Conservation (phyloP, 495 filamentous ascomycete genomes). For the Mycothermus thermophilus region DNA sequence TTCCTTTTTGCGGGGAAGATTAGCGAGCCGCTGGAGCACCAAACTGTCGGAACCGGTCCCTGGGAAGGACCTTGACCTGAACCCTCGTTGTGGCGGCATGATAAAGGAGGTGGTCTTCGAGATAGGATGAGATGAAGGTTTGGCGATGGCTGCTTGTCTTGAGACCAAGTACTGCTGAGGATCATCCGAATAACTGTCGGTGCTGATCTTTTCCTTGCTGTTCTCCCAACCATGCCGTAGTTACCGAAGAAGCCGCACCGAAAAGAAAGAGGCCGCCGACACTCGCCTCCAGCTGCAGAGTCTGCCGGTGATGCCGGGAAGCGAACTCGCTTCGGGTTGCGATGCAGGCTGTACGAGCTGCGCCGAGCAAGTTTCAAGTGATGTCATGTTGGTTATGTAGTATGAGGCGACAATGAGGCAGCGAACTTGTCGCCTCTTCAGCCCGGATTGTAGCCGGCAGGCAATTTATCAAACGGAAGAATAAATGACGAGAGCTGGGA, state of each 20-base stretch:
- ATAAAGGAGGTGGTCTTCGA: too few relatives aligned
- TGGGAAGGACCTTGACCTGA: not conserved
- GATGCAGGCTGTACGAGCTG: too few relatives aligned
- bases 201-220: too few relatives aligned
- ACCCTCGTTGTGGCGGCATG: not conserved
- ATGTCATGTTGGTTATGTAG: constrained; percentile 6
- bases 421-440: too few relatives aligned
- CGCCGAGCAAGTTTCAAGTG: constrained; percentile 2
- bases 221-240: too few relatives aligned
- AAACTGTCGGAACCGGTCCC: constrained; percentile 5
- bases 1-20: constrained; percentile 12
- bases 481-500: too few relatives aligned
- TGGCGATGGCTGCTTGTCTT: not conserved
- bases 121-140: not conserved
- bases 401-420: too few relatives aligned
- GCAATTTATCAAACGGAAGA: constrained; percentile 5
- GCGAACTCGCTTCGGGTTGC: too few relatives aligned
- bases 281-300: constrained; percentile 2
- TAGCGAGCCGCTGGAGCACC: constrained; percentile 10
- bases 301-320: constrained; percentile 4
- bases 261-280: too few relatives aligned
- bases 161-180: not conserved
- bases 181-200: too few relatives aligned
- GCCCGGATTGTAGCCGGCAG: constrained; percentile 4
- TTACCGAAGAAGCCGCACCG: too few relatives aligned